These are phyloP conservation scores for Xylaria bambusicola DNA, from an alignment of 495 filamentous ascomycete genomes.

Conservation along the genomic window DNA sequence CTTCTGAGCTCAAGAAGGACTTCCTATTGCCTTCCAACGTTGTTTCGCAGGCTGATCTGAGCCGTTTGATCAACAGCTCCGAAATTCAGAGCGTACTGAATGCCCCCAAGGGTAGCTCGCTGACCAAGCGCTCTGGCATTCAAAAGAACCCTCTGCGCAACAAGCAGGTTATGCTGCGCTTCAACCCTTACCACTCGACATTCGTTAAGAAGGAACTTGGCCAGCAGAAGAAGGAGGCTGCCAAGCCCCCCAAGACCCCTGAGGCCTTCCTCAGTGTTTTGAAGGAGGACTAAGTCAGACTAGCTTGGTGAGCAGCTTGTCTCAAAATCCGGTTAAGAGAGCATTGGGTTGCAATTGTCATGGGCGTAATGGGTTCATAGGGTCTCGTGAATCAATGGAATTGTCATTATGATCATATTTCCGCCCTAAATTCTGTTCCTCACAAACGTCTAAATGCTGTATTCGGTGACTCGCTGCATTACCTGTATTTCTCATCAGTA, in stretches of 20 bases:
- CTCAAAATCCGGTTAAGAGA: slow-evolving; percentile 24
- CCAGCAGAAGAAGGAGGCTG: slow-evolving; percentile 40
- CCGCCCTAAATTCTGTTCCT: slow-evolving; percentile 16
- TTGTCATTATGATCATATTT: slow-evolving; percentile 33
- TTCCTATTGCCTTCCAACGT: slow-evolving; percentile 90
- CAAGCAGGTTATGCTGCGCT: slow-evolving; percentile 93
- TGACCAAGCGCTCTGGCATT: slow-evolving; percentile 84
- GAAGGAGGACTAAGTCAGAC: slow-evolving; percentile 42
- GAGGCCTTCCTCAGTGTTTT: slow-evolving; percentile 42
- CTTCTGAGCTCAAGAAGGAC: slow-evolving; percentile 93
- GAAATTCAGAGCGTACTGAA: slow-evolving; percentile 94
- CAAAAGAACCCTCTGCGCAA: slow-evolving; percentile 99
- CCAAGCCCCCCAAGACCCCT: slow-evolving; percentile 38
- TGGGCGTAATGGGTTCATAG: slow-evolving; percentile 37
- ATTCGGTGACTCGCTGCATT: too few relatives aligned
- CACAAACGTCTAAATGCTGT: neutral
- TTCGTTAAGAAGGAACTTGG: slow-evolving; percentile 71
- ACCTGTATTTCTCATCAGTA: too few relatives aligned
- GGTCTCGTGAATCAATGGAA: slow-evolving; percentile 39
- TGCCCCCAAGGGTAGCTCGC: slow-evolving; percentile 81
- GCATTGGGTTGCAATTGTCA: slow-evolving; percentile 31
- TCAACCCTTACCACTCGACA: slow-evolving; percentile 93
- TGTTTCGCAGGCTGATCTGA: slow-evolving; percentile 87
- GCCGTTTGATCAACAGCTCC: slow-evolving; percentile 96
- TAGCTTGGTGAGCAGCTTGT: slow-evolving; percentile 40